Evolutionary conservation across 2,329 filamentous ascomycete genomes (phyloP), one percentile per base, ranked within the genome.

Genomic region (Cryphonectria carpinicola): DNA sequence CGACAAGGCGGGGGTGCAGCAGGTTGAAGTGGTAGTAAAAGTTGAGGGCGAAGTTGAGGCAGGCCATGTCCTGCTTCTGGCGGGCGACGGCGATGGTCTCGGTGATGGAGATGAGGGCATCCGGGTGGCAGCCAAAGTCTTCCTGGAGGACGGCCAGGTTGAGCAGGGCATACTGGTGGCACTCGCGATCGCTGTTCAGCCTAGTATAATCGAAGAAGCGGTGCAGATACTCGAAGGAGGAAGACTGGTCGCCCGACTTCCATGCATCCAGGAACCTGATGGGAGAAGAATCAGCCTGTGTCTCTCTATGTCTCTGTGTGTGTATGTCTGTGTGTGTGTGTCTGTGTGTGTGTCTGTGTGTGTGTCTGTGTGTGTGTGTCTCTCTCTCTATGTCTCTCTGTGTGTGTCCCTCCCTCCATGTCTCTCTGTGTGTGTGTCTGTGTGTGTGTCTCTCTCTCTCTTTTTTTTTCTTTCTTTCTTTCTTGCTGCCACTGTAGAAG

Each of bases 191-290:
- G 72, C 90, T 85, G 74, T 90, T 92, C 76, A 96, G 92, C 89
- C 97, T 94, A 1, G 95, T 96, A 80, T 97, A 98, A 80, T 99
- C 96, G 76, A 98, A 99, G 80, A 98, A 99, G 66, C 94, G 91
- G 79, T 98, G 95, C 28, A 99, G 85, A 74, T 91, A 91, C 77
- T 99, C 95, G 78, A 98, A 96, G 0, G 96, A 92, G 0, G 93
- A 93, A 17, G 93, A 90, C 77, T 95, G 97, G 80, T 98, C 94
- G 5, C 95, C 95, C 4, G 94, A 90, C 78, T 92, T 89, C 95
- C 95, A 98, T 0, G 94, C 89, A 79, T 99, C 95, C 19, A 98
- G 89, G 77, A 97, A 98, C 75, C 91, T 93, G 75, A 41, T 93
- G 74, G 39, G 22, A 73, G 22, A 2, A 13, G 32, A 43, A 14